Conservation (phyloP, 768 basidiomycete species). For the Tricholoma hemisulphureum region DNA sequence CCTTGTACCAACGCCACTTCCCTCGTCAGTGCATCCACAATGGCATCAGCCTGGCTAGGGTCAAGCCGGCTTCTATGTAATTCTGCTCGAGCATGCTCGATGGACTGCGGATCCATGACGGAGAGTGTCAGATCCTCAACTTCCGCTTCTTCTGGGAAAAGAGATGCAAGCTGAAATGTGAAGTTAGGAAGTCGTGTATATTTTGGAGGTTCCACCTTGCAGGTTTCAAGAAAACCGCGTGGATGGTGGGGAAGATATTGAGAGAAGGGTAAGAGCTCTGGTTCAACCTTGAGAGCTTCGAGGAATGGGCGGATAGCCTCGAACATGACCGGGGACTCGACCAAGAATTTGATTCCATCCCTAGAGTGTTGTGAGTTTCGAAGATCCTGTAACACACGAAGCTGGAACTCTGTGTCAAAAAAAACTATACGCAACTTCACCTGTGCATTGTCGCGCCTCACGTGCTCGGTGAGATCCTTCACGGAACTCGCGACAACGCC, state of each 20-base stretch:
- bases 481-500: slow-evolving; percentile 47
- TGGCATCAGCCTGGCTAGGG: slow-evolving; percentile 66
- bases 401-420: slow-evolving; percentile 58
- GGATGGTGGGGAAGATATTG: slow-evolving; percentile 51
- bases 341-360: slow-evolving; percentile 37
- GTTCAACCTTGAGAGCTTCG: slow-evolving; percentile 55
- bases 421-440: slow-evolving; percentile 56
- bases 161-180: slow-evolving; percentile 50
- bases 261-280: slow-evolving; percentile 55
- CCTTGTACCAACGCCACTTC: slow-evolving; percentile 74
- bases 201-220: slow-evolving; percentile 47
- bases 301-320: slow-evolving; percentile 70
- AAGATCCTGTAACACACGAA: slow-evolving; percentile 38
- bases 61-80: slow-evolving; percentile 61
- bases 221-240: slow-evolving; percentile 28
- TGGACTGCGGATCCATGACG: slow-evolving; percentile 40
- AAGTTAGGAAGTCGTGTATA: slow-evolving; percentile 58
- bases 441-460: slow-evolving; percentile 28
- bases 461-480: slow-evolving; percentile 46
- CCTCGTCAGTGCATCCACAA: slow-evolving; percentile 57
- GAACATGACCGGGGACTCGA: slow-evolving; percentile 66
- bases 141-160: slow-evolving; percentile 44
- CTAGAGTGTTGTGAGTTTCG: slow-evolving; percentile 15
- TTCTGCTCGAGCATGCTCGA: slow-evolving; percentile 45
- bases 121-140: slow-evolving; percentile 40